phyloP scores from a whole-genome alignment of 2,329 filamentous ascomycete genomes.

The Penicillium vulpinum region DNA sequence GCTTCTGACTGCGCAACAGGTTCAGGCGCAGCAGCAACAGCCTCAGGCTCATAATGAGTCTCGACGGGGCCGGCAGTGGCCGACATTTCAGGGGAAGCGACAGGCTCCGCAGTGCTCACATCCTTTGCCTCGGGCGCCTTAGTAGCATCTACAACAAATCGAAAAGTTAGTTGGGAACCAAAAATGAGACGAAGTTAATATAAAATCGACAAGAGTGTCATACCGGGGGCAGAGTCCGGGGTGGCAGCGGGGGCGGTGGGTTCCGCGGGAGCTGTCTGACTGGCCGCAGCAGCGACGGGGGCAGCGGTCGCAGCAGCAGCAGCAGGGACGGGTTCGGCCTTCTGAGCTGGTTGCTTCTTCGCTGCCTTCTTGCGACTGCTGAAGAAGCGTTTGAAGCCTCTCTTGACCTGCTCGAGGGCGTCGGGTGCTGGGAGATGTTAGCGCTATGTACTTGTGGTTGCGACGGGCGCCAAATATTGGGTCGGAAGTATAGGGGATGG shows the following conservation, averaged over 20 bases:
- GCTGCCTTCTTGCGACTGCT: conserved; percentile 8
- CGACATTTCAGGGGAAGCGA: neutral
- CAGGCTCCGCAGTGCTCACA: neutral
- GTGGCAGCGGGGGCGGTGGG: conserved; percentile 1
- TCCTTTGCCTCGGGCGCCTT: neutral
- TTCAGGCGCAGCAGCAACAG: neutral
- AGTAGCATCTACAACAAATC: neutral
- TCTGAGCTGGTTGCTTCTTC: neutral
- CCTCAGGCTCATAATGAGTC: neutral
- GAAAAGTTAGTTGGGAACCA: neutral
- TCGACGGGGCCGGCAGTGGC: neutral
- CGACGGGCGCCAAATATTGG: neutral
- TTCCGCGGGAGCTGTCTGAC: neutral
- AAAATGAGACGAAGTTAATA: neutral
- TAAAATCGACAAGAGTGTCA: neutral
- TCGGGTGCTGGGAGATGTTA: conserved; percentile 3
- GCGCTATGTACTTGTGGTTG: neutral
- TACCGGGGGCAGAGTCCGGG: conserved; percentile 1
- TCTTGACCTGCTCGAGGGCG: conserved; percentile 9
- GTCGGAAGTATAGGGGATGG: neutral
- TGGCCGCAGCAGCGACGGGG: neutral
- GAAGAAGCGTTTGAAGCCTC: conserved; percentile 10
- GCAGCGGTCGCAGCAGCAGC: neutral
- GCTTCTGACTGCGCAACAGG: neutral
- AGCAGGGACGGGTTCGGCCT: neutral